Evolutionary conservation across 768 basidiomycete species (phyloP), one percentile per base, ranked within the genome.

Genomic region (Boletus rubropictus): DNA sequence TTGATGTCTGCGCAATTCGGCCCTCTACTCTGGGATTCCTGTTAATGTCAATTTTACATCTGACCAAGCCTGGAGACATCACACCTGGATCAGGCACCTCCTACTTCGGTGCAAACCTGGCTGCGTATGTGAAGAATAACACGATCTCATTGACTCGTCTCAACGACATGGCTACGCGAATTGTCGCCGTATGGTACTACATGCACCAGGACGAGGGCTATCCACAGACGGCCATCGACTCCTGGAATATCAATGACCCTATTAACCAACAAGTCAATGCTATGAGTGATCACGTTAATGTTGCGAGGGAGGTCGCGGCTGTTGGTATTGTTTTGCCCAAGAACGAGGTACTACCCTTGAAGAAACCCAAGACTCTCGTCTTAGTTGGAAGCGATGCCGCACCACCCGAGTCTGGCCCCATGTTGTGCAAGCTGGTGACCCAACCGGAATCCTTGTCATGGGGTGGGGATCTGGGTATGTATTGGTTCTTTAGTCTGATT

Each of bases 391-490:
- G 79, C 50, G 77, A 79, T 53, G 78, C 78, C 5, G 86, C 79
- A 6, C 85, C 86, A 1, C 77, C 79, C 18, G 66, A 55, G 34
- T 66, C 72, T 24, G 89, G 89, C 0, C 85, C 89, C 0, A 91
- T 43, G 17, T 66, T 7, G 84, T 89, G 52, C 78, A 66, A 21
- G 80, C 76, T 39, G 81, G 82, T 21, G 67, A 71, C 37, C 65
- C 69, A 25, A 78, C 75, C 39, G 90, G 90, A 9, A 74, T 86
- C 15, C 73, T 96, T 18, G 90, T 89, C 7, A 85, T 92, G 84
- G 91, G 91, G 12, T 96, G 93, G 93, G 93, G 90, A 31, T 86
- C 84, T 41, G 90, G 89, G 67, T 73, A 37, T 32, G 68, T 56
- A 12, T 46, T 12, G 7, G 1, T 12, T n/a, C 14, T 6, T 42